Evolutionary conservation across 1,139 yeast species (phyloP).

Genomic region (Chernovozyma aurita): DNA sequence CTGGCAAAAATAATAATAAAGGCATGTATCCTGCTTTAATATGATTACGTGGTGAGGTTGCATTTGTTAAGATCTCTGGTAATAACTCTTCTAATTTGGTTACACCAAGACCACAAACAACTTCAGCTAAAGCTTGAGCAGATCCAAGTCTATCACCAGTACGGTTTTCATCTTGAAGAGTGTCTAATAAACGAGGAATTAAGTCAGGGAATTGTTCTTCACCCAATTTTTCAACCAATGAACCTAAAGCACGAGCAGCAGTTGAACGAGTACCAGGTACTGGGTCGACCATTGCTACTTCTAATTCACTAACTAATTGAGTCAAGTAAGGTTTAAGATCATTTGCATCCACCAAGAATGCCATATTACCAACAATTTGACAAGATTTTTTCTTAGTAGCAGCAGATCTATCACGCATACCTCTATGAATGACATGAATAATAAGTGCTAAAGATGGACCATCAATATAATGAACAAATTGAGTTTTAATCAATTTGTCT

Average conservation of each 20-base stretch:
- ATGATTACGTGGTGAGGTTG: conserved; percentile 60
- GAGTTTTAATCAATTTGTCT: conserved; percentile 81
- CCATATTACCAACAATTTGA: conserved; percentile 98
- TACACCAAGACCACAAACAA: conserved; percentile 85
- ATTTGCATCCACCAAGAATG: conserved; percentile 83
- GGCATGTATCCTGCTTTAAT: conserved; percentile 95
- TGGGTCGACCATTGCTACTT: conserved; percentile 96
- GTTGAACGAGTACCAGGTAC: conserved; percentile 97
- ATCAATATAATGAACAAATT: conserved; percentile 95
- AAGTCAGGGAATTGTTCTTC: conserved; percentile 94
- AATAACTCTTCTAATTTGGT: conserved; percentile 82
- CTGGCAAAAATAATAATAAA: conserved; percentile 81
- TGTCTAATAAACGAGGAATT: conserved; percentile 72
- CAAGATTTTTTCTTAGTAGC: conserved; percentile 90
- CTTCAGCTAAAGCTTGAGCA: conserved; percentile 96
- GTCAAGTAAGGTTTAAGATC: conserved; percentile 84
- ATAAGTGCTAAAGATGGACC: conserved; percentile 96
- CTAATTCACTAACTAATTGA: conserved; percentile 74
- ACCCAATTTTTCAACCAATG: conserved; percentile 91
- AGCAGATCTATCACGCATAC: conserved; percentile 92
- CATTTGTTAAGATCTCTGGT: conserved; percentile 74
- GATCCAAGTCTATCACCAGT: conserved; percentile 95
- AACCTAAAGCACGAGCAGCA: conserved; percentile 95
- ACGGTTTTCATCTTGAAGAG: conserved; percentile 74
- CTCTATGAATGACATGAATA: conserved; percentile 91